Conservation (phyloP, 2,329 filamentous ascomycete genomes). For the Colletotrichum navitas region DNA sequence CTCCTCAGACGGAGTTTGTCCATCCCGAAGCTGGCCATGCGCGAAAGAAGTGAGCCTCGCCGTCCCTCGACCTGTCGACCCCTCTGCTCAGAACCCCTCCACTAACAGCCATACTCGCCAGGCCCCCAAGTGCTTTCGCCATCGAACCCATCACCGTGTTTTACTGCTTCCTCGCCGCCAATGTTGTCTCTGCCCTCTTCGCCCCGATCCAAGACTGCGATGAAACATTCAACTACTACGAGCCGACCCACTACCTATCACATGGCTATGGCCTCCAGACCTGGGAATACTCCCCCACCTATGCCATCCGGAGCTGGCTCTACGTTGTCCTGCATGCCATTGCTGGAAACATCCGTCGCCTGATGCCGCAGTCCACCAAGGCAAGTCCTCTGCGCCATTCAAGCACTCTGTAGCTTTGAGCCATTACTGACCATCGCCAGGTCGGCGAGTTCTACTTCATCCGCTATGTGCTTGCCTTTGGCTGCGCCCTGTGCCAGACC, state of each 20-base stretch:
- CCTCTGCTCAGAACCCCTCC: slow-evolving; percentile 27
- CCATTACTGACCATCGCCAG: slow-evolving; percentile 48
- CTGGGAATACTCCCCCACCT: slow-evolving; percentile 98
- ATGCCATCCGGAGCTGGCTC: slow-evolving; percentile 94
- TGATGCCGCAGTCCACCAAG: slow-evolving; percentile 74
- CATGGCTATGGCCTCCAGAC: slow-evolving; percentile 96
- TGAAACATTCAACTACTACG: slow-evolving; percentile 99
- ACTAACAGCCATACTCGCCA: slow-evolving; percentile 45
- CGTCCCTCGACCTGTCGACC: too few relatives aligned
- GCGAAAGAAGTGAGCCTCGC: slow-evolving; percentile 61
- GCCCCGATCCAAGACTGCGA: slow-evolving; percentile 98
- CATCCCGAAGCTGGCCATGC: slow-evolving; percentile 65
- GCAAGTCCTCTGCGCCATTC: slow-evolving; percentile 46
- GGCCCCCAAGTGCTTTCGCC: slow-evolving; percentile 68
- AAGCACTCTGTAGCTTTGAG: too few relatives aligned
- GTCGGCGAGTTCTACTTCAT: slow-evolving; percentile 88
- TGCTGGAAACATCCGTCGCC: slow-evolving; percentile 73
- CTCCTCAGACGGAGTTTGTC: slow-evolving; percentile 54
- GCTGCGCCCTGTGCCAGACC: slow-evolving; percentile 86
- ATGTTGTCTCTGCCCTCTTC: slow-evolving; percentile 81
- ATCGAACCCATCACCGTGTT: slow-evolving; percentile 83
- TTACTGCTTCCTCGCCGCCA: slow-evolving; percentile 81
- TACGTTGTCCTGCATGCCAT: slow-evolving; percentile 86
- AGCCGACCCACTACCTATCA: slow-evolving; percentile 92
- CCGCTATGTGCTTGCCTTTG: slow-evolving; percentile 78